Conservation (phyloP, 345 rosid species). For the Leavenworthia alabamica region DNA sequence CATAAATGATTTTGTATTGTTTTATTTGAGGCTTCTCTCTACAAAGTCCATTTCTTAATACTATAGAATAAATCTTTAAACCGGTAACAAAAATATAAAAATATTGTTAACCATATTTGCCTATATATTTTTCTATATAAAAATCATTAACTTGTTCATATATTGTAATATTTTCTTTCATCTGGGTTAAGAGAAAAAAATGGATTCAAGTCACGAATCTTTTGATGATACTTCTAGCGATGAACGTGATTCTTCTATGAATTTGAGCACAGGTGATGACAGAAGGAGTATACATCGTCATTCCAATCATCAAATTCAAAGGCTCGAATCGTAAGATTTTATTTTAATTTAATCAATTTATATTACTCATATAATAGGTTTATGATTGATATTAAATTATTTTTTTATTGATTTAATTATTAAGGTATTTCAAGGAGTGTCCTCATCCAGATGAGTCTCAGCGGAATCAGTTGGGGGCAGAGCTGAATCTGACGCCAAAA, state of each 20-base stretch:
- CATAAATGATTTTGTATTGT: slow-evolving; percentile 18
- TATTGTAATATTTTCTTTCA: not conserved
- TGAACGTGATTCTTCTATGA: slow-evolving; percentile 29
- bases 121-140: not conserved
- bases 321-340: slow-evolving; percentile 52
- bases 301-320: slow-evolving; percentile 37
- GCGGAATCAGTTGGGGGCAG: slow-evolving; percentile 42
- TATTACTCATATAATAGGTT: no score
- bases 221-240: slow-evolving; percentile 37
- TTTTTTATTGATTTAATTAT: no score
- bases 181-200: not conserved
- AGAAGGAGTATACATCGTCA: slow-evolving; percentile 45
- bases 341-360: no score
- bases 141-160: not conserved
- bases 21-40: not conserved
- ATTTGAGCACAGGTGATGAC: slow-evolving; percentile 17
- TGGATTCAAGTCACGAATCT: slow-evolving; percentile 1
- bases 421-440: slow-evolving; percentile 64
- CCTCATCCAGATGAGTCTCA: slow-evolving; percentile 74
- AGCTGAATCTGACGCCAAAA: slow-evolving; percentile 43
- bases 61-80: not conserved
- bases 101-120: not conserved
- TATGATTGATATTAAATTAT: no score
- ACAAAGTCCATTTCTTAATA: not conserved
- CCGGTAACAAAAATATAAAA: not conserved